These are phyloP conservation scores for Ichthyophthirius multifiliis DNA, from an alignment of 169 alveolate genomes.

Conservation along the genomic window DNA sequence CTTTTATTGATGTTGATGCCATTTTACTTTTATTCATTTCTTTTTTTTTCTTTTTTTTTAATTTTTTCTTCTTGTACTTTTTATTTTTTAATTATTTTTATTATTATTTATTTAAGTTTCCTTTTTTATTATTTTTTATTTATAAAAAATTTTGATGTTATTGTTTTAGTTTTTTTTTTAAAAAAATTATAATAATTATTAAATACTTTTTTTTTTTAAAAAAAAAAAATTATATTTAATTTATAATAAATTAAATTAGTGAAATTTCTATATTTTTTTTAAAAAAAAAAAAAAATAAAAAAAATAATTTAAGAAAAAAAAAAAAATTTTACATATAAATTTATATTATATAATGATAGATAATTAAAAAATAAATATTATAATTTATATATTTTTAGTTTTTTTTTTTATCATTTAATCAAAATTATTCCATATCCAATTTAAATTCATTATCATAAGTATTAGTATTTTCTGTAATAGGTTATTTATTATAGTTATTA, in stretches of 20 bases:
- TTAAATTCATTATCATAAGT: too few species aligned
- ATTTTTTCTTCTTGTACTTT: neutral
- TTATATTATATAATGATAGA: too few species aligned
- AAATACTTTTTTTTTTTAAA: neutral
- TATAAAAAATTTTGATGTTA: neutral
- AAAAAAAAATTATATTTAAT: neutral
- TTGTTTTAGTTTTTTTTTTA: neutral
- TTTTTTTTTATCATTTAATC: too few species aligned
- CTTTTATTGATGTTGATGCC: neutral
- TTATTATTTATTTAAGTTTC: neutral
- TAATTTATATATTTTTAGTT: too few species aligned
- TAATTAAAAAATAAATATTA: too few species aligned
- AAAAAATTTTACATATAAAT: too few species aligned
- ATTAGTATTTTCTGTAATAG: neutral
- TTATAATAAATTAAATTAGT: too few species aligned
- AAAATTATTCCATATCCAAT: too few species aligned
- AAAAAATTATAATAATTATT: neutral
- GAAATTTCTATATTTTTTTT: too few species aligned
- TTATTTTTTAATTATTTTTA: neutral
- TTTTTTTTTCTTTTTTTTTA: neutral
- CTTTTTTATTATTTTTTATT: neutral
- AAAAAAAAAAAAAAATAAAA: too few species aligned
- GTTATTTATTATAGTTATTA: neutral
- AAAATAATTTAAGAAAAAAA: too few species aligned
- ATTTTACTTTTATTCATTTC: conserved; percentile 8